Evolutionary conservation across 768 basidiomycete genomes (phyloP), one percentile per base, ranked within the genome.

Genomic region (Russula brevipes): DNA sequence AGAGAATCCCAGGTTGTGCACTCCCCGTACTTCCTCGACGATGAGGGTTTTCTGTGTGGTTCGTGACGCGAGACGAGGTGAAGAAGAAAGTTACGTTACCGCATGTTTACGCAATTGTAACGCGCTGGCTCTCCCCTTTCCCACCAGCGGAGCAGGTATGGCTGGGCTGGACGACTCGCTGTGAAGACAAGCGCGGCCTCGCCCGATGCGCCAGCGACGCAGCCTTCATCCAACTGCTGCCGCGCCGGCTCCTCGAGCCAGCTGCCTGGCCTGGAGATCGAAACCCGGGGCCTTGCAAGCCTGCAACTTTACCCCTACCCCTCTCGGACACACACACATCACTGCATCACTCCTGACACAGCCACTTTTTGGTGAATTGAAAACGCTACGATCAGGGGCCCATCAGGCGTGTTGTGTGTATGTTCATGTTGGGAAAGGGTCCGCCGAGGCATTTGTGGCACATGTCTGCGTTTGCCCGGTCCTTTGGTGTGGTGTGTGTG

Each of bases 171-270:
- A 1, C 24, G 24, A 24, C 17, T 30, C 54, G 36, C 52, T 36
- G 52, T 36, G 38, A 57, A 24, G 24, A 24, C 12, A 10, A 45
- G n/a, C 1, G 33, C 10, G 31, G 31, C 19, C 19, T 47, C 46
- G 36, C 24, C 24, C 24, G 24, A 49, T 6, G 19, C 50, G 14
- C 39, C 38, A 54, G 53, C 53, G 53, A 54, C 53, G 7, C 24
- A 8, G 6, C 16, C n/a, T 31, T 42, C 54, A 11, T 31, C 30
- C 30, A 16, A 9, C 17, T 17, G 31, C 31, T 24, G 54, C 54
- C 60, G 54, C 54, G 54, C 33, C 2, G 60, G 33, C 38, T 61
- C 47, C 54, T 61, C 60, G 60, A 57, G 49, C 54, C 39, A 50
- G 24, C 17, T 14, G 17, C 44, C 12, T 12, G 14, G 17, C 47